Conservation (phyloP, 2,329 filamentous ascomycete genomes). For the Furcasterigmium sp. region DNA sequence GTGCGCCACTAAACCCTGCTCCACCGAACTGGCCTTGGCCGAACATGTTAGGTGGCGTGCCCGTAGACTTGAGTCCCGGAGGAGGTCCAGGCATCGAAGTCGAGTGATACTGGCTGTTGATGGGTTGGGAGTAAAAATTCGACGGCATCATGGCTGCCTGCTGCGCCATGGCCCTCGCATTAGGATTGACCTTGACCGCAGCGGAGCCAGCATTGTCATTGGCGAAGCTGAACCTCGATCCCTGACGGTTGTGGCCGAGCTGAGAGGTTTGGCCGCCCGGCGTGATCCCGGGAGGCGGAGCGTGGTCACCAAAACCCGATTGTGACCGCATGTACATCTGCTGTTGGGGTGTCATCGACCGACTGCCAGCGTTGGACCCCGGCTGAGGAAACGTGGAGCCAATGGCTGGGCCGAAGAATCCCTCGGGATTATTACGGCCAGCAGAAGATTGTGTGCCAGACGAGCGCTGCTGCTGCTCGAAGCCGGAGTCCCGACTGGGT, state of each 20-base stretch:
- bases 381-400: slow-evolving; percentile 37
- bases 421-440: slow-evolving; percentile 46
- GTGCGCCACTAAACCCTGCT: slow-evolving; percentile 53
- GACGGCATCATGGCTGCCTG: slow-evolving; percentile 83
- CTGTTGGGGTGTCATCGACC: slow-evolving; percentile 22
- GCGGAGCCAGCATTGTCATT: slow-evolving; percentile 67
- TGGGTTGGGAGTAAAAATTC: slow-evolving; percentile 52
- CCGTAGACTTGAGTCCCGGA: slow-evolving; percentile 89
- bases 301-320: slow-evolving; percentile 38
- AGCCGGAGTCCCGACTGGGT: slow-evolving; percentile 40
- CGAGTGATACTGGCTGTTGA: slow-evolving; percentile 67
- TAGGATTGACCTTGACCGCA: slow-evolving; percentile 71
- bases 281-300: slow-evolving; percentile 53
- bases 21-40: slow-evolving; percentile 74
- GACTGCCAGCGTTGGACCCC: slow-evolving; percentile 52
- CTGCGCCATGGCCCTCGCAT: slow-evolving; percentile 76
- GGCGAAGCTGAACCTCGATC: slow-evolving; percentile 82
- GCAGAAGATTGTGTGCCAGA: neutral
- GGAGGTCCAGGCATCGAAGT: slow-evolving; percentile 87
- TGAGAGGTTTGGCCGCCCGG: slow-evolving; percentile 19
- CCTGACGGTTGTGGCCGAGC: slow-evolving; percentile 63
- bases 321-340: slow-evolving; percentile 63
- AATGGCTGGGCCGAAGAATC: neutral
- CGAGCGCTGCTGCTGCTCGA: slow-evolving; percentile 46
- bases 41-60: slow-evolving; percentile 93